Percentiles rank a stretch among this genome's conserved stretches.
Conservation (phyloP, 768 basidiomycete genomes). For the Podaxis pistillaris region DNA sequence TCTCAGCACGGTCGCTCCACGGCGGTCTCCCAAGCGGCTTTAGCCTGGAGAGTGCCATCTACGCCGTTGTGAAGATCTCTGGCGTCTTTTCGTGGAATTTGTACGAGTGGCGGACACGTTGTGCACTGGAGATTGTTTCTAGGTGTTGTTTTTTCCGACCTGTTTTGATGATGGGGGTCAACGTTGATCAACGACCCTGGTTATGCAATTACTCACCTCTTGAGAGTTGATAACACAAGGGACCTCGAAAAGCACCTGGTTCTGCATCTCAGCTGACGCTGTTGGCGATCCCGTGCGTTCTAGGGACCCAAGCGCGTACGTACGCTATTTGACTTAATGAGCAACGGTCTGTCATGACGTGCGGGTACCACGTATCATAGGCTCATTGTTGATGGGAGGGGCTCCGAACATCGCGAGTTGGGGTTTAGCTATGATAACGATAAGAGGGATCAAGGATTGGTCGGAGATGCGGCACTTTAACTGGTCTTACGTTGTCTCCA, state of each 20-base stretch:
- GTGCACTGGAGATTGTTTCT: constrained; percentile 81
- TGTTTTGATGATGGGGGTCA: constrained; percentile 24
- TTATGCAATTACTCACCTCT: constrained; percentile 45
- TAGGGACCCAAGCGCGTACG: constrained; percentile 74
- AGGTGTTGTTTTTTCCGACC: constrained; percentile 79
- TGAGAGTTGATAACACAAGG: constrained; percentile 92
- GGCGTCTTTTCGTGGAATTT: constrained; percentile 87
- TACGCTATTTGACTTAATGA: constrained; percentile 41
- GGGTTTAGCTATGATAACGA: constrained; percentile 57
- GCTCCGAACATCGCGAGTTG: constrained; percentile 86
- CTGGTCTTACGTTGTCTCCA: too few species aligned
- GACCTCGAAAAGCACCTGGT: constrained; percentile 84
- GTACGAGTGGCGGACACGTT: constrained; percentile 82
- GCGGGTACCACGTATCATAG: constrained; percentile 61
- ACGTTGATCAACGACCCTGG: background rate
- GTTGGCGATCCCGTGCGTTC: constrained; percentile 75
- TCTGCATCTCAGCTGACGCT: constrained; percentile 77
- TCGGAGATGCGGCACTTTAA: background rate
- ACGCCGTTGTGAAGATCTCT: constrained; percentile 77
- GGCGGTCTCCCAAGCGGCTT: constrained; percentile 92
- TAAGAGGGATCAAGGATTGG: constrained; percentile 1
- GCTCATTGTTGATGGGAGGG: constrained; percentile 88
- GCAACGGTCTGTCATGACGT: background rate
- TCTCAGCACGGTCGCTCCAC: constrained; percentile 95
- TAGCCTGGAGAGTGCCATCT: constrained; percentile 82